Percentiles rank a stretch among this genome's conserved stretches.
phyloP scores from a whole-genome alignment of 2,329 filamentous ascomycete species.

The Aspergillus ustus region DNA sequence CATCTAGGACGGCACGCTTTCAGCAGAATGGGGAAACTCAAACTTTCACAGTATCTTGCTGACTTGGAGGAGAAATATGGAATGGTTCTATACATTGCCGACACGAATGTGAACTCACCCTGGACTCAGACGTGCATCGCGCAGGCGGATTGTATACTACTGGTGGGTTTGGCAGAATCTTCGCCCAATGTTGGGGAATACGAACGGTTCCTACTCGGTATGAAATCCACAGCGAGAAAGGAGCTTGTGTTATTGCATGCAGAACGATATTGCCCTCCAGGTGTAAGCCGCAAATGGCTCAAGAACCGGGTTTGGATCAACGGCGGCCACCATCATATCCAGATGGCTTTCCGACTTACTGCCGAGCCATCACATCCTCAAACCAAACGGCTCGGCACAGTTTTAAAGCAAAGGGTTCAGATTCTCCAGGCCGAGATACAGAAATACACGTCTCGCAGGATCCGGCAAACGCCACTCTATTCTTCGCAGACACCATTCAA shows the following conservation, averaged over 20 bases:
- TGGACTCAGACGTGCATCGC: slow-evolving; percentile 99
- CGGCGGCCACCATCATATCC: slow-evolving; percentile 94
- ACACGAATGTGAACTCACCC: slow-evolving; percentile 94
- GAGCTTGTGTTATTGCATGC: slow-evolving; percentile 87
- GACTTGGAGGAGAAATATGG: slow-evolving; percentile 97
- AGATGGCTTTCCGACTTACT: slow-evolving; percentile 85
- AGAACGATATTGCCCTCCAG: slow-evolving; percentile 83
- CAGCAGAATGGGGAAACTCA: slow-evolving; percentile 95
- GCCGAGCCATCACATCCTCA: slow-evolving; percentile 76
- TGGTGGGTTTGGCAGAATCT: slow-evolving; percentile 88
- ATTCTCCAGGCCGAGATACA: slow-evolving; percentile 96
- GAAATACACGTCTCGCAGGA: slow-evolving; percentile 92
- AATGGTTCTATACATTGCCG: slow-evolving; percentile 91
- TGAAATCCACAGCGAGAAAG: slow-evolving; percentile 95
- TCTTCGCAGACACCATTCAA: slow-evolving; percentile 92
- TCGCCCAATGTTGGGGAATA: slow-evolving; percentile 94
- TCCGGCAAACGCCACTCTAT: slow-evolving; percentile 87
- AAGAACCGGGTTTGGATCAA: slow-evolving; percentile 97
- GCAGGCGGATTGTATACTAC: slow-evolving; percentile 92
- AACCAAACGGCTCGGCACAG: slow-evolving; percentile 78
- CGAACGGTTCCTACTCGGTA: slow-evolving; percentile 91
- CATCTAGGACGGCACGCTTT: slow-evolving; percentile 96
- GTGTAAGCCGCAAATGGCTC: slow-evolving; percentile 86
- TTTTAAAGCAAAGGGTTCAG: slow-evolving; percentile 89
- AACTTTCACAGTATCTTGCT: slow-evolving; percentile 91